Evolutionary conservation across 208 protist species (phyloP).

Genomic region (Porcisia deanei): DNA sequence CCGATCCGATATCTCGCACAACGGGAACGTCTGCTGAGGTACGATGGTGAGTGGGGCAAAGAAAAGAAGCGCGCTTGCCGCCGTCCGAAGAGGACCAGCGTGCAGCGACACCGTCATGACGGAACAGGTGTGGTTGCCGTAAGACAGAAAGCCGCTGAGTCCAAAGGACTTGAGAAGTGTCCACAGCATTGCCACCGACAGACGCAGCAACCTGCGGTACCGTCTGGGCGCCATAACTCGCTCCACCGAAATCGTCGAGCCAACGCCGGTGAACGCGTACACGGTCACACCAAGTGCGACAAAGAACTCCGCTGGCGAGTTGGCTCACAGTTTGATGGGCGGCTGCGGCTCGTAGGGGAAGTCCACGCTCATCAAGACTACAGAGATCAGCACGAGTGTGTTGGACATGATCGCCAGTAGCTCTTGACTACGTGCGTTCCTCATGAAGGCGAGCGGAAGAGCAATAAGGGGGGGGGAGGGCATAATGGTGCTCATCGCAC

Average conservation of each 20-base stretch:
- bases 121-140: slow-evolving; percentile 54
- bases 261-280: slow-evolving; percentile 64
- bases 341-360: slow-evolving; percentile 40
- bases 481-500: slow-evolving; percentile 51
- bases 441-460: slow-evolving; percentile 58
- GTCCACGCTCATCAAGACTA: slow-evolving; percentile 48
- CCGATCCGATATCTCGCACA: slow-evolving; percentile 54
- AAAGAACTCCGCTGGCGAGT: slow-evolving; percentile 45
- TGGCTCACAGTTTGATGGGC: slow-evolving; percentile 37
- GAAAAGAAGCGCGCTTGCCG: slow-evolving; percentile 55
- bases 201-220: slow-evolving; percentile 42
- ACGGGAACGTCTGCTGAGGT: slow-evolving; percentile 52
- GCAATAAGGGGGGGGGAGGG: slow-evolving; percentile 44
- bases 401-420: slow-evolving; percentile 51
- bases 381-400: slow-evolving; percentile 37
- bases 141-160: slow-evolving; percentile 47
- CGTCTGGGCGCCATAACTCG: slow-evolving; percentile 41
- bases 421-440: slow-evolving; percentile 40
- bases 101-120: slow-evolving; percentile 60
- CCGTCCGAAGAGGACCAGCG: slow-evolving; percentile 39
- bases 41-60: slow-evolving; percentile 53
- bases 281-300: slow-evolving; percentile 53
- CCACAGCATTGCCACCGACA: slow-evolving; percentile 33
- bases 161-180: slow-evolving; percentile 41
- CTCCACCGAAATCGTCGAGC: slow-evolving; percentile 41